A percentile compares a stretch with the other conserved stretches of the same genome.
These are phyloP conservation scores for Cutaneotrichosporon arboriforme DNA, from an alignment of 1,284 basidiomycete species.

Conservation along the genomic window DNA sequence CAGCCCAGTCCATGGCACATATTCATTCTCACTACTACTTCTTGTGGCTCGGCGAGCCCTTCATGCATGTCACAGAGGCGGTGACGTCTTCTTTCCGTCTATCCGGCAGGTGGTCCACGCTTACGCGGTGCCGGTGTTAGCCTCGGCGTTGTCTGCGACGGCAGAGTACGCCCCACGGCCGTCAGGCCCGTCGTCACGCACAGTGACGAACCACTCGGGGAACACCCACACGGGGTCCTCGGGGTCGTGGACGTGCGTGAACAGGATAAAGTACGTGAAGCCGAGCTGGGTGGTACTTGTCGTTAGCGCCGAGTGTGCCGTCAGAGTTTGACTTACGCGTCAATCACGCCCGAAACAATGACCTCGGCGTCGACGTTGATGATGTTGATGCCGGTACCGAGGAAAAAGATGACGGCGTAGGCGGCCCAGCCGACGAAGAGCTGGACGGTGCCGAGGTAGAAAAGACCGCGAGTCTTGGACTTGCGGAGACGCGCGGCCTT, in stretches of 20 bases:
- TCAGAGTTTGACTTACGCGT: constrained; percentile 30
- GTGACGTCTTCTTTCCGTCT: too few relatives aligned
- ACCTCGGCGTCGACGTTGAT: constrained; percentile 40
- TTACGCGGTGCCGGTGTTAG: too few relatives aligned
- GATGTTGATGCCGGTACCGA: constrained; percentile 36
- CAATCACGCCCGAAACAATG: constrained; percentile 43
- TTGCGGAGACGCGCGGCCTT: constrained; percentile 29
- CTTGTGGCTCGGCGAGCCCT: too few relatives aligned
- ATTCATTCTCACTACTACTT: too few relatives aligned
- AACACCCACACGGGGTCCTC: constrained; percentile 39
- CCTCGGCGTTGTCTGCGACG: constrained; percentile 14
- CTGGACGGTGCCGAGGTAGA: constrained; percentile 30
- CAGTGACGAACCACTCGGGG: constrained; percentile 42
- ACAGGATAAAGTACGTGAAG: constrained; percentile 42
- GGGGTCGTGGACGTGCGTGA: constrained; percentile 38
- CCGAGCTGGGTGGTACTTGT: constrained; percentile 38
- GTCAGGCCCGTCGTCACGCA: constrained; percentile 26
- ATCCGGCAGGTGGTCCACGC: too few relatives aligned
- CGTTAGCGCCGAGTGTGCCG: background rate
- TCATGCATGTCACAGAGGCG: too few relatives aligned
- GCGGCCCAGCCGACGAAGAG: constrained; percentile 35
- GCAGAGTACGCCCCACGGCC: constrained; percentile 40
- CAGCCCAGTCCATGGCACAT: too few relatives aligned
- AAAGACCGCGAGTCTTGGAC: constrained; percentile 33
- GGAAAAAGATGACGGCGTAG: constrained; percentile 39